A percentile compares a stretch with the other conserved stretches of the same genome.
These are phyloP conservation scores for Trifolium dubium DNA, from an alignment of 306 rosid species.

Conservation along the genomic window DNA sequence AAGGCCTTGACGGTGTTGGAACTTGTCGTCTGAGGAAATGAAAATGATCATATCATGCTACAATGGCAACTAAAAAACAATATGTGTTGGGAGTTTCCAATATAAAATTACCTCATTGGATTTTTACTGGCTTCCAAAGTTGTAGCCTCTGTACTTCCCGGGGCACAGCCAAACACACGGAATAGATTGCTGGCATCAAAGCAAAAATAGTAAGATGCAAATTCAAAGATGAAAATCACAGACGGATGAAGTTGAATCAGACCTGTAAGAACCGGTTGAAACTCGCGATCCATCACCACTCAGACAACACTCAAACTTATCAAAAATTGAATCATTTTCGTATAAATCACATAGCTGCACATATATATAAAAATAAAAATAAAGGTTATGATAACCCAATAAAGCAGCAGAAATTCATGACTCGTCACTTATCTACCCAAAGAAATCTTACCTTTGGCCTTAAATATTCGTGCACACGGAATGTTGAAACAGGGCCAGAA, in stretches of 20 bases:
- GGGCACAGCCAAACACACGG: slow-evolving; percentile 85
- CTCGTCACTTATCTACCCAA: slow-evolving; percentile 16
- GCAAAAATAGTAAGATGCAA: slow-evolving; percentile 38
- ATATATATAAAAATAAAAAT: too few species aligned
- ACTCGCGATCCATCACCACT: slow-evolving; percentile 94
- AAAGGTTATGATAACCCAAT: slow-evolving; percentile 32
- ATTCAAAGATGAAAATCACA: slow-evolving; percentile 23
- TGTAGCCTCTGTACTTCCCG: slow-evolving; percentile 76
- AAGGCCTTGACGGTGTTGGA: slow-evolving; percentile 93
- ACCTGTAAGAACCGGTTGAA: slow-evolving; percentile 98
- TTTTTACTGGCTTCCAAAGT: slow-evolving; percentile 99
- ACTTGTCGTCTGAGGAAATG: slow-evolving; percentile 81
- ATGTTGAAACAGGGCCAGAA: slow-evolving; percentile 94
- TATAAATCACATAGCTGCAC: slow-evolving; percentile 96
- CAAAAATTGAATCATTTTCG: slow-evolving; percentile 97
- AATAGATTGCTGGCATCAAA: slow-evolving; percentile 84
- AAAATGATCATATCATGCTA: slow-evolving; percentile 30
- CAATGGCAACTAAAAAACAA: background rate
- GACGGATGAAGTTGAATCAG: slow-evolving; percentile 18
- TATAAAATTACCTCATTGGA: slow-evolving; percentile 77
- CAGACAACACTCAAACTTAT: slow-evolving; percentile 94
- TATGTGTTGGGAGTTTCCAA: background rate
- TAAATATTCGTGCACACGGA: slow-evolving; percentile 91
- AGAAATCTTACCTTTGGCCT: slow-evolving; percentile 89
- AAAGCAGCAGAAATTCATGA: slow-evolving; percentile 36